A percentile compares a stretch with the other conserved stretches of the same genome.
Conservation (phyloP, 257 asterid genomes). For the Solanum lycopersicoides region DNA sequence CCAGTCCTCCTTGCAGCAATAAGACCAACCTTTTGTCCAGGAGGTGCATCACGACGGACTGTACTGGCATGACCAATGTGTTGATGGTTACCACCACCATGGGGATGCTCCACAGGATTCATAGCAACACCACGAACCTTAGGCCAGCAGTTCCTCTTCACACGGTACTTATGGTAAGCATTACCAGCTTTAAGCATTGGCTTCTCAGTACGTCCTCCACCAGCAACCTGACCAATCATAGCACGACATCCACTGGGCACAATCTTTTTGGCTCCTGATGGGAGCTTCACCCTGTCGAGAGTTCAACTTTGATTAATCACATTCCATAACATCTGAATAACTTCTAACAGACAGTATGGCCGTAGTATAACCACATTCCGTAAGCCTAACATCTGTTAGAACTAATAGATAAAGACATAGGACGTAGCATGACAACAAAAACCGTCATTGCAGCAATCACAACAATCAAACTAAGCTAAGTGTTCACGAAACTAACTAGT, state of each 20-base stretch:
- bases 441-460: neutral
- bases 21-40: conserved; percentile 57
- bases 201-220: conserved; percentile 16
- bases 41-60: conserved; percentile 60
- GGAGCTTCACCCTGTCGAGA: conserved; percentile 1
- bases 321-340: neutral
- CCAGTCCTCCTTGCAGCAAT: conserved; percentile 57
- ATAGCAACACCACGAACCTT: conserved; percentile 29
- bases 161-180: conserved; percentile 38
- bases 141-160: conserved; percentile 17
- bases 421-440: neutral
- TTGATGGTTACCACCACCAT: conserved; percentile 68
- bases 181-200: conserved; percentile 4
- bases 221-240: conserved; percentile 13
- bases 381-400: neutral
- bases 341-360: neutral
- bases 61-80: conserved; percentile 58
- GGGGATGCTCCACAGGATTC: conserved; percentile 69
- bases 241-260: conserved; percentile 9
- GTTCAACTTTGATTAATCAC: neutral
- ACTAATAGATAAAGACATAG: neutral
- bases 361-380: neutral
- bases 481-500: neutral
- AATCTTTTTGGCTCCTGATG: conserved; percentile 12
- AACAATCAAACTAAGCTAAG: neutral